Conservation (phyloP, 1,284 basidiomycete genomes). For the Sporisorium exsertum region DNA sequence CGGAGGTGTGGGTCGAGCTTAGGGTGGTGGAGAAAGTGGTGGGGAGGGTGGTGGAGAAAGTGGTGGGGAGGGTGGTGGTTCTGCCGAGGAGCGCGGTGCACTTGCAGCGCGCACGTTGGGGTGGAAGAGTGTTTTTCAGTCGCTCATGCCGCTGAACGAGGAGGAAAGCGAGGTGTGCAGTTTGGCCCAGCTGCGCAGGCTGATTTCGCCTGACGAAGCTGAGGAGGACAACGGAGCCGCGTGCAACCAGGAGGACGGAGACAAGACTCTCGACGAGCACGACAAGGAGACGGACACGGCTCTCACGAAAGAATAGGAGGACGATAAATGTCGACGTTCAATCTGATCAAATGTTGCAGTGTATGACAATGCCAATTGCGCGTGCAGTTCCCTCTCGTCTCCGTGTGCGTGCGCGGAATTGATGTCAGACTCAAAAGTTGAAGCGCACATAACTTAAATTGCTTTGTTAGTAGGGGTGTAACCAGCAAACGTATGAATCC, state of each 20-base stretch:
- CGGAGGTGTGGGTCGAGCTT: slow-evolving; percentile 5
- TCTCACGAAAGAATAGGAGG: too few species aligned
- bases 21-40: not conserved
- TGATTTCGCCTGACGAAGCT: not conserved
- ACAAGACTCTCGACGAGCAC: too few species aligned
- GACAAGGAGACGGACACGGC: too few species aligned
- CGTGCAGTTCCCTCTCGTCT: too few species aligned
- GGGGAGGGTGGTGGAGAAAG: not conserved
- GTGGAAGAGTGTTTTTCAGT: slow-evolving; percentile 20
- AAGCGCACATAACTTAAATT: too few species aligned
- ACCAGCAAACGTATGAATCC: too few species aligned
- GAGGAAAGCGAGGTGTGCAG: not conserved
- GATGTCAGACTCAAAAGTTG: too few species aligned
- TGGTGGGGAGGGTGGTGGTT: not conserved
- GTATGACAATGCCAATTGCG: too few species aligned
- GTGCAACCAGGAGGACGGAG: not conserved
- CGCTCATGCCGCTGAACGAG: not conserved
- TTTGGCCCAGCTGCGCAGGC: slow-evolving; percentile 5
- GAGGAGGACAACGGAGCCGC: not conserved
- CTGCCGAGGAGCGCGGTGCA: slow-evolving; percentile 6
- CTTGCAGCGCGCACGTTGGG: slow-evolving; percentile 10
- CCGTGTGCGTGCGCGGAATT: too few species aligned
- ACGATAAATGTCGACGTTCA: too few species aligned
- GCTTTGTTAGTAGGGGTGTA: too few species aligned
- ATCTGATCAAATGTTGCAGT: too few species aligned